Conservation (phyloP, 352 stramenopile species). For the Elongisporangium senticosum region DNA sequence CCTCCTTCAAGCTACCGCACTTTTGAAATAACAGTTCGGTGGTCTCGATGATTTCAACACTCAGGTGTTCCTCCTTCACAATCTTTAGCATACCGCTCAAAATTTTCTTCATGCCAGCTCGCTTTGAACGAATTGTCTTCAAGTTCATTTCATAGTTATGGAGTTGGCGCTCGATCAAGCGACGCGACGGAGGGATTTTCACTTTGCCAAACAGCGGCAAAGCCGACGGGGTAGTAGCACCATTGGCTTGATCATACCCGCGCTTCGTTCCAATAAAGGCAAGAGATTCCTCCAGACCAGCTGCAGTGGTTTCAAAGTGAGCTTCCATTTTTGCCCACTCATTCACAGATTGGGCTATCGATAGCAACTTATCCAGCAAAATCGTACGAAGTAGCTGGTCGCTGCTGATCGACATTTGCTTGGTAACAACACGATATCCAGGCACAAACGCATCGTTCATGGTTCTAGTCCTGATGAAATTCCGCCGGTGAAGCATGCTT, state of each 20-base stretch:
- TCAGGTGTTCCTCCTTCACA: conserved; percentile 50
- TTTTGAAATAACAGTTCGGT: conserved; percentile 50
- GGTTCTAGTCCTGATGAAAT: conserved; percentile 58
- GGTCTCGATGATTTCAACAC: conserved; percentile 42
- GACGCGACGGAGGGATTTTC: conserved; percentile 57
- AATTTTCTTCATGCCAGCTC: conserved; percentile 40
- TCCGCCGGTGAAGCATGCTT: conserved; percentile 56
- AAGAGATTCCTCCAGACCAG: conserved; percentile 40
- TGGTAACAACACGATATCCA: conserved; percentile 56
- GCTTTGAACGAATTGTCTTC: conserved; percentile 37
- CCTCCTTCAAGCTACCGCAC: conserved; percentile 41
- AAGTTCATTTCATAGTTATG: conserved; percentile 61
- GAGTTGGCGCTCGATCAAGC: conserved; percentile 67
- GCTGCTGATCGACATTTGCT: conserved; percentile 63
- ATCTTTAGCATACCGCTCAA: conserved; percentile 55
- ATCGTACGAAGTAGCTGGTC: conserved; percentile 73
- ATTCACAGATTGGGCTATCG: conserved; percentile 50
- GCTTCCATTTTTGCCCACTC: conserved; percentile 72
- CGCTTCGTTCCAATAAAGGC: conserved; percentile 45
- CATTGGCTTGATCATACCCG: conserved; percentile 12
- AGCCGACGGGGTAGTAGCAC: conserved; percentile 8
- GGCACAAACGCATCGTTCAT: conserved; percentile 62
- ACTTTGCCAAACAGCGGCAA: conserved; percentile 41
- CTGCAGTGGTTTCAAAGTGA: conserved; percentile 64
- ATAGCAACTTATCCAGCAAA: conserved; percentile 60